Evolutionary conservation across 2,329 filamentous ascomycete genomes (phyloP).

Genomic region (Pseudopithomyces maydicus): DNA sequence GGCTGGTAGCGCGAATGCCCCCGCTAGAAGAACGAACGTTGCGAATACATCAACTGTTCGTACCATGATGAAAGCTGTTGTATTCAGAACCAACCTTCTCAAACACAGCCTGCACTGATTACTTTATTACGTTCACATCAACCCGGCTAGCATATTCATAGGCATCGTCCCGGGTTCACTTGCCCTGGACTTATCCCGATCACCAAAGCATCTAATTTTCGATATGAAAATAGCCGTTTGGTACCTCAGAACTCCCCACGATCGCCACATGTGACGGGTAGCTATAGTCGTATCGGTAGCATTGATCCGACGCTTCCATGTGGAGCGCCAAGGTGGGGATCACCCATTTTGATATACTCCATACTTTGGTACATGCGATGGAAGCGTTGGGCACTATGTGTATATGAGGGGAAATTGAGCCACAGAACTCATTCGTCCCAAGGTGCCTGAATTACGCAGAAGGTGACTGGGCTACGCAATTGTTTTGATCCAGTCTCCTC

Average conservation of each 20-base stretch:
- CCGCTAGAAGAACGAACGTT: not conserved
- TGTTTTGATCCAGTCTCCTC: not conserved
- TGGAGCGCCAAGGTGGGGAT: conserved; percentile 4
- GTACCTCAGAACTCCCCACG: not conserved
- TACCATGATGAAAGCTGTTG: not conserved
- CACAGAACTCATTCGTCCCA: conserved; percentile 1
- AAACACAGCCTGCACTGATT: not conserved
- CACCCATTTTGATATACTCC: not conserved
- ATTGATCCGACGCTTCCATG: conserved; percentile 1
- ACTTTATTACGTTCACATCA: not conserved
- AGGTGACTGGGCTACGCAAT: not conserved
- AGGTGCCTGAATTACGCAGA: not conserved
- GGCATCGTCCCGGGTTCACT: conserved; percentile 1
- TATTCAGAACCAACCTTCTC: not conserved
- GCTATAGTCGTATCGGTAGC: not conserved
- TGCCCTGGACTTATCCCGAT: not conserved
- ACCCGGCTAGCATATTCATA: not conserved
- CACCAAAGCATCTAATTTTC: not conserved
- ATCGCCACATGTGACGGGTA: not conserved
- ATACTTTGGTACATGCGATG: not conserved
- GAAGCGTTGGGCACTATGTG: conserved; percentile 10
- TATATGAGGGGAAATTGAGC: conserved; percentile 9
- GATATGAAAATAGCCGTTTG: conserved; percentile 4
- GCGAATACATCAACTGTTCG: not conserved
- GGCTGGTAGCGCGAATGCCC: conserved; percentile 5